A percentile compares a stretch with the other conserved stretches of the same genome.
phyloP scores from a whole-genome alignment of 2,329 filamentous ascomycete species.

The Hypoxylon sp. region DNA sequence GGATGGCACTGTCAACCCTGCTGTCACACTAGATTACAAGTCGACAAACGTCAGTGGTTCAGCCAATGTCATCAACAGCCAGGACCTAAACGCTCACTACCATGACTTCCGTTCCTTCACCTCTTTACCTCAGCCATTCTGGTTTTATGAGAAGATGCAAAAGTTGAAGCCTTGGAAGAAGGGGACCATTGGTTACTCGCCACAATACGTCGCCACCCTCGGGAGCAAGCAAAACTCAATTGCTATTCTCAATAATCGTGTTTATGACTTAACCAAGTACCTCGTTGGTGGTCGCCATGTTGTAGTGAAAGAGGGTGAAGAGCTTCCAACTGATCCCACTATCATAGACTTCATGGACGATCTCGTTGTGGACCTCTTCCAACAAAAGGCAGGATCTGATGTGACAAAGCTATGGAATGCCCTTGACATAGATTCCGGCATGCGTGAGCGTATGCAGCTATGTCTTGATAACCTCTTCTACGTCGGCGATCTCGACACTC shows the following conservation, averaged over 20 bases:
- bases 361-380: constrained; percentile 82
- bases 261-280: constrained; percentile 94
- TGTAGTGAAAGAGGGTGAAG: constrained; percentile 67
- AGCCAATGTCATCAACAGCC: constrained; percentile 73
- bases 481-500: constrained; percentile 90
- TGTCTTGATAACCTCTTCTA: constrained; percentile 97
- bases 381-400: constrained; percentile 80
- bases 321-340: constrained; percentile 60
- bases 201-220: constrained; percentile 81
- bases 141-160: constrained; percentile 92
- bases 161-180: constrained; percentile 86
- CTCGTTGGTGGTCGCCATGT: constrained; percentile 79
- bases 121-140: constrained; percentile 87
- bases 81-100: constrained; percentile 82
- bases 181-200: constrained; percentile 87
- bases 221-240: constrained; percentile 75
- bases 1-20: constrained; percentile 73
- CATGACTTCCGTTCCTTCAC: constrained; percentile 93
- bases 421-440: constrained; percentile 69
- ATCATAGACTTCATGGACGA: constrained; percentile 86
- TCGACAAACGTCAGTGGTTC: constrained; percentile 80
- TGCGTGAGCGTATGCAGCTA: constrained; percentile 78
- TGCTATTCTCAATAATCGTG: constrained; percentile 81
- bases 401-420: constrained; percentile 86
- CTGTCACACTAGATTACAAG: constrained; percentile 88